Evolutionary conservation across 2,329 filamentous ascomycete genomes (phyloP), one percentile per base, ranked within the genome.

Genomic region (Alternaria gansuensis): DNA sequence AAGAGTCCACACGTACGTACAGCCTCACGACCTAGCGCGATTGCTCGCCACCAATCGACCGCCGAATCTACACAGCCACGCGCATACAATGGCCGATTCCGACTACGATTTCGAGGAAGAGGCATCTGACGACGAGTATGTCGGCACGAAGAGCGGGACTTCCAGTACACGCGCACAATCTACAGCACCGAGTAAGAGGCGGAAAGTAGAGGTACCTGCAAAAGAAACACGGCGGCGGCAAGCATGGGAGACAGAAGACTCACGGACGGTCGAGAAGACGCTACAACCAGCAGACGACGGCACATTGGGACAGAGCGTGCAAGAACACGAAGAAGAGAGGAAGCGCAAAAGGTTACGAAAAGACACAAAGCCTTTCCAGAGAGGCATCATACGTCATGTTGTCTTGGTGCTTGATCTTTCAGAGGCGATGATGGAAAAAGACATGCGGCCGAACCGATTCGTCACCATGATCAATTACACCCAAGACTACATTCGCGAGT

Each of bases 371-470:
- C 95, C 95, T 11, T 83, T 99, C 54, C 95, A 99, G 79, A 87
- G 95, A 69, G 95, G 95, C 62, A 99, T 99, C 71, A 99, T 99
- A 78, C 89, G 95, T n/a, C 94, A 99, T 78, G 81, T 98, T 49
- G 88, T 98, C 56, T 83, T 99, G 23, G 89, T 98, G 37, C 81
- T 99, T 33, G 95, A 99, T 78, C 89, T 98, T 78, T 96, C 92
- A 23, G 90, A 91, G 64, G 92, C 94, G 50, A 99, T 99, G 95
- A 80, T 87, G 5, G 93, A 98, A 78, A 98, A 98, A 79, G 95
- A 99, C 75, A 84, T 98, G 66, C 87, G 95, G 26, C 95, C 95
- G 5, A 97, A 89, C 41, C 87, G 94, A 60, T 93, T 94, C 78
- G 85, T 93, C 36, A 85, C 97, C 31, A 90, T 89, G 51, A 84